These are phyloP conservation scores for Aspergillus awamori DNA, from an alignment of 2,329 filamentous ascomycete species.

Conservation along the genomic window DNA sequence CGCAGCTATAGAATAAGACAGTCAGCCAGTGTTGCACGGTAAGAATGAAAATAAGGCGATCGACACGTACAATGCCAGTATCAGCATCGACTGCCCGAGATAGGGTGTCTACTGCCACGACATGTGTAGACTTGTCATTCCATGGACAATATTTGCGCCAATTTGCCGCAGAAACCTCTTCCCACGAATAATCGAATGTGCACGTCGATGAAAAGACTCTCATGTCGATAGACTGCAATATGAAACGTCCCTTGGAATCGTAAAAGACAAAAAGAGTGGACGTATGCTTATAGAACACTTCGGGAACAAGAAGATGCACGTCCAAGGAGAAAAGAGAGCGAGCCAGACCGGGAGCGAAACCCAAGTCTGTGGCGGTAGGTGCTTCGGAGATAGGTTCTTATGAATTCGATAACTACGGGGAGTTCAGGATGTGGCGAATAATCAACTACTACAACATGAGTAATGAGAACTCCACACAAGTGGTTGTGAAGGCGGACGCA, in stretches of 20 bases:
- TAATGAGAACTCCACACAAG: constrained; percentile 5
- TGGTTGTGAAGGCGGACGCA: constrained; percentile 12
- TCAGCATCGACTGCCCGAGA: constrained; percentile 67
- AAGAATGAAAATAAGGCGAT: neutral
- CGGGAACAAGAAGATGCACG: neutral
- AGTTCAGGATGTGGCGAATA: constrained; percentile 1
- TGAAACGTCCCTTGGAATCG: neutral
- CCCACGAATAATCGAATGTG: constrained; percentile 97
- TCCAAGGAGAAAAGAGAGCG: neutral
- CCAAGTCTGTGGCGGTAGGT: neutral
- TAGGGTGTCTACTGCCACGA: constrained; percentile 92
- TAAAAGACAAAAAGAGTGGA: neutral
- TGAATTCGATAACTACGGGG: neutral
- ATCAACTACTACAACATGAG: constrained; percentile 14
- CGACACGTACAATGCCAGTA: constrained; percentile 65
- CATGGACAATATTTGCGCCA: constrained; percentile 99
- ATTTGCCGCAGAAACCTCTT: constrained; percentile 95
- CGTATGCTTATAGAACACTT: neutral
- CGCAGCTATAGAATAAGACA: constrained; percentile 55
- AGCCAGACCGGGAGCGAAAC: neutral
- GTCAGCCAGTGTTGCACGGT: constrained; percentile 16
- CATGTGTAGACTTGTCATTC: constrained; percentile 98
- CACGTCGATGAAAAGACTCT: constrained; percentile 91
- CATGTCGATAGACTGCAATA: constrained; percentile 59
- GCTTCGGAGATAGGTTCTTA: neutral